Conservation (phyloP, 495 filamentous ascomycete species). For the Astrocystis sublimbata region DNA sequence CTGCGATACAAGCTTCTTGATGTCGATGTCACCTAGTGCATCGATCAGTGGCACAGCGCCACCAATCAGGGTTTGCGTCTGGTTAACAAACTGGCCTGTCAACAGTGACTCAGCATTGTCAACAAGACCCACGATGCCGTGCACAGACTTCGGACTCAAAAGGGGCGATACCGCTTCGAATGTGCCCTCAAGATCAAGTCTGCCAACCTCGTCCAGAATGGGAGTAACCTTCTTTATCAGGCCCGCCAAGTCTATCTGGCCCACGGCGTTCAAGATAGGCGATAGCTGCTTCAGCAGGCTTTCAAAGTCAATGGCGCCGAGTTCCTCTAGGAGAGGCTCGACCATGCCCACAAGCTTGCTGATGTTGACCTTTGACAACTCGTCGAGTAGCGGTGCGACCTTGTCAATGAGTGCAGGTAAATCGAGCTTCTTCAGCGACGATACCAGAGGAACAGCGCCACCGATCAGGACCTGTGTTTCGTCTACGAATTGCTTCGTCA, state of each 20-base stretch:
- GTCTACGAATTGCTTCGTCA: slow-evolving; percentile 46
- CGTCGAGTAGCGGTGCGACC: slow-evolving; percentile 37
- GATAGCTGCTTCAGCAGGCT: slow-evolving; percentile 39
- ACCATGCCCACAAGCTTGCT: slow-evolving; percentile 36
- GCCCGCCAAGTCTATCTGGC: slow-evolving; percentile 45
- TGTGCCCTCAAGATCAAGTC: slow-evolving; percentile 41
- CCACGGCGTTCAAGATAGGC: slow-evolving; percentile 37
- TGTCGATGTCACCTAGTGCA: slow-evolving; percentile 31
- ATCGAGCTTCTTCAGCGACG: slow-evolving; percentile 40
- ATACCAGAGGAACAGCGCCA: slow-evolving; percentile 38
- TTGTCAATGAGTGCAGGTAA: slow-evolving; percentile 36
- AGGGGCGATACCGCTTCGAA: slow-evolving; percentile 31
- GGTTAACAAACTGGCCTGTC: slow-evolving; percentile 40
- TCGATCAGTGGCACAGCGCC: slow-evolving; percentile 43
- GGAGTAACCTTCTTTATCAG: slow-evolving; percentile 44
- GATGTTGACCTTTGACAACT: slow-evolving; percentile 32
- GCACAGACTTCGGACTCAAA: slow-evolving; percentile 33
- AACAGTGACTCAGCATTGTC: slow-evolving; percentile 44
- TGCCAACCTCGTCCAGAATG: slow-evolving; percentile 46
- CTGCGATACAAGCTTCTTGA: slow-evolving; percentile 37
- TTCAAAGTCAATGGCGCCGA: slow-evolving; percentile 44
- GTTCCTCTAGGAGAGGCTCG: slow-evolving; percentile 37
- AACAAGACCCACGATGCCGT: slow-evolving; percentile 37
- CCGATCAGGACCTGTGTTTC: slow-evolving; percentile 35
- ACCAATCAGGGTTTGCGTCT: slow-evolving; percentile 51